A percentile compares a stretch with the other conserved stretches of the same genome.
Evolutionary conservation across 306 rosid genomes (phyloP).

Genomic region (Prinsepia uniflora): DNA sequence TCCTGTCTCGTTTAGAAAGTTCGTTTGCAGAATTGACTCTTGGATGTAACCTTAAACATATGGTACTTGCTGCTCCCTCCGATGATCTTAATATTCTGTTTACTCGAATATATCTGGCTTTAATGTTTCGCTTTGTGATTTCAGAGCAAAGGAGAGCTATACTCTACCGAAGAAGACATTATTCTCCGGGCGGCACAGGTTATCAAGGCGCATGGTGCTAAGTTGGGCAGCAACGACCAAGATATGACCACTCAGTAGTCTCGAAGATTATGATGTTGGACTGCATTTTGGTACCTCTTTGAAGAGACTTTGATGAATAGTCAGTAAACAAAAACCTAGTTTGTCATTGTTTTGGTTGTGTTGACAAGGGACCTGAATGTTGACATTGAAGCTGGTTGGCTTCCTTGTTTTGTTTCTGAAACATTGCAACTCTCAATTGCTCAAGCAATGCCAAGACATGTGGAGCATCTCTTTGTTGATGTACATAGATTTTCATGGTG

Average conservation of each 20-base stretch:
- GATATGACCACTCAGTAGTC: slow-evolving; percentile 16
- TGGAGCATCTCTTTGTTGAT: too few species aligned
- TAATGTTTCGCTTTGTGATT: not conserved
- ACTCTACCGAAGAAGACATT: slow-evolving; percentile 72
- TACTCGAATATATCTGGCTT: not conserved
- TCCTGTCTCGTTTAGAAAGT: slow-evolving; percentile 65
- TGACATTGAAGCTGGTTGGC: not conserved
- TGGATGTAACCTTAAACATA: slow-evolving; percentile 74
- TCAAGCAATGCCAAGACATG: too few species aligned
- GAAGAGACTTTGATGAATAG: not conserved
- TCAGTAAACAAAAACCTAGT: not conserved
- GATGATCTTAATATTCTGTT: slow-evolving; percentile 3
- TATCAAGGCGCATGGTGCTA: slow-evolving; percentile 59
- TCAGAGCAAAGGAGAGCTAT: slow-evolving; percentile 61
- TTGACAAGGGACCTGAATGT: not conserved
- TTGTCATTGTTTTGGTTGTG: not conserved
- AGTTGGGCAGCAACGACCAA: slow-evolving; percentile 44
- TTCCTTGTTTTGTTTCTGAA: too few species aligned
- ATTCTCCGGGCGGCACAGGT: slow-evolving; percentile 62
- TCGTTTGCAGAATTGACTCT: slow-evolving; percentile 65
- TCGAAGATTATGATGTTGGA: not conserved
- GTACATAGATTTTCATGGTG: too few species aligned
- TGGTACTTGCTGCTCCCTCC: slow-evolving; percentile 44
- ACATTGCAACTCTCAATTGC: too few species aligned
- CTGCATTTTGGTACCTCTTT: not conserved